These are phyloP conservation scores for Malus sylvestris DNA, from an alignment of 306 rosid genomes.

Conservation along the genomic window DNA sequence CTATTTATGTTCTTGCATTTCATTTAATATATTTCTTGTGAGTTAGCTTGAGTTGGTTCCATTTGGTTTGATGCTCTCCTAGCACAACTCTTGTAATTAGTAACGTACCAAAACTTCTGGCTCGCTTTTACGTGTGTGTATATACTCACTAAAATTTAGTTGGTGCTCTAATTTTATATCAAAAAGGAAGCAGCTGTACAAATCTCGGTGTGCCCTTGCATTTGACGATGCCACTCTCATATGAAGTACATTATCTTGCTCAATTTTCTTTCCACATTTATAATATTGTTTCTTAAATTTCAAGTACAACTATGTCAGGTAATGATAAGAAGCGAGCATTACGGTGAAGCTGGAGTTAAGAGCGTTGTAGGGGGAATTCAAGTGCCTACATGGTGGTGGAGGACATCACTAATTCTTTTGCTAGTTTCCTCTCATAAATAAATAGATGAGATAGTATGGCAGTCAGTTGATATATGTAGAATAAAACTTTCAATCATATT, in stretches of 20 bases:
- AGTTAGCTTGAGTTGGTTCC: no score
- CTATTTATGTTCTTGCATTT: no score
- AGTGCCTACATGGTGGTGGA: conserved; percentile 72
- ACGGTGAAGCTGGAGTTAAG: conserved; percentile 93
- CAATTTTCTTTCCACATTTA: conserved; percentile 18
- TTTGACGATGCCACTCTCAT: not conserved
- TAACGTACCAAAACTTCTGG: not conserved
- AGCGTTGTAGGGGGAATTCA: conserved; percentile 78
- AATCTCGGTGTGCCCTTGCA: not conserved
- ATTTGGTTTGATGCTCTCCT: no score
- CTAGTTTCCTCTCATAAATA: not conserved
- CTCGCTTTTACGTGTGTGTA: not conserved
- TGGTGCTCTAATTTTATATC: not conserved
- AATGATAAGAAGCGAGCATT: conserved; percentile 92
- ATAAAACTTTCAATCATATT: not conserved
- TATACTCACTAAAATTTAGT: not conserved
- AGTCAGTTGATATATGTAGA: conserved; percentile 1
- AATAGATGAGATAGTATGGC: not conserved
- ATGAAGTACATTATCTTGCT: conserved; percentile 8
- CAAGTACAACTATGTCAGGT: conserved; percentile 76
- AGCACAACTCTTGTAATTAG: no score
- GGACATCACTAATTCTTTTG: conserved; percentile 1
- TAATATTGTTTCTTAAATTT: conserved; percentile 54
- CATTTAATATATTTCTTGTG: no score
- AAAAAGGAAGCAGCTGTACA: not conserved